Evolutionary conservation across 2,329 filamentous ascomycete species (phyloP).

Genomic region (Hymenoscyphus fructigenus): DNA sequence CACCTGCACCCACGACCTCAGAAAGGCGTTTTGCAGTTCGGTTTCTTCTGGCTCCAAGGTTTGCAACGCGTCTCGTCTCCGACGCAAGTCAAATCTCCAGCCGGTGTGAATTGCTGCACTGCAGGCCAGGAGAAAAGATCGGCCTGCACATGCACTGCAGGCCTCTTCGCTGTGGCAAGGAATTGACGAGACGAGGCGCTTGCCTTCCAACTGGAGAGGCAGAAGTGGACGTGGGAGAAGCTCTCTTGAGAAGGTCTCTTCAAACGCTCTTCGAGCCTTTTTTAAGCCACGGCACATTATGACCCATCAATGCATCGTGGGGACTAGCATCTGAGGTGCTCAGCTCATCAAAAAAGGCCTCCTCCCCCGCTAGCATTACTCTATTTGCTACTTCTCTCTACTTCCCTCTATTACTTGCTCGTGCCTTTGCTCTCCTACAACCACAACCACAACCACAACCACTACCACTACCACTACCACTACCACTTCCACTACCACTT

Average conservation of each 20-base stretch:
- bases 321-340: neutral
- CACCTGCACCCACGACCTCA: no score
- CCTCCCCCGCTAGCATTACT: neutral
- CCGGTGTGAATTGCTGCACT: no score
- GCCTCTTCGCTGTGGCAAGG: neutral
- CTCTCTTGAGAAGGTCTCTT: neutral
- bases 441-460: no score
- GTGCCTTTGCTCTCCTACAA: neutral
- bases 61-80: no score
- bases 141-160: no score
- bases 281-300: neutral
- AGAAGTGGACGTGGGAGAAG: neutral
- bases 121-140: no score
- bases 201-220: no score
- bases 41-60: no score
- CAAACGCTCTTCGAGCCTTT: neutral
- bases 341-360: neutral
- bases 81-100: no score
- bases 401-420: neutral
- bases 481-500: no score
- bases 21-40: no score
- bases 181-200: neutral
- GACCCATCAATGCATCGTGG: slow-evolving; percentile 3
- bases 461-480: no score
- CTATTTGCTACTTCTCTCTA: neutral